These are phyloP conservation scores for Alopecurus myosuroides DNA, from an alignment of 176 grass and related monocot species.

Conservation along the genomic window DNA sequence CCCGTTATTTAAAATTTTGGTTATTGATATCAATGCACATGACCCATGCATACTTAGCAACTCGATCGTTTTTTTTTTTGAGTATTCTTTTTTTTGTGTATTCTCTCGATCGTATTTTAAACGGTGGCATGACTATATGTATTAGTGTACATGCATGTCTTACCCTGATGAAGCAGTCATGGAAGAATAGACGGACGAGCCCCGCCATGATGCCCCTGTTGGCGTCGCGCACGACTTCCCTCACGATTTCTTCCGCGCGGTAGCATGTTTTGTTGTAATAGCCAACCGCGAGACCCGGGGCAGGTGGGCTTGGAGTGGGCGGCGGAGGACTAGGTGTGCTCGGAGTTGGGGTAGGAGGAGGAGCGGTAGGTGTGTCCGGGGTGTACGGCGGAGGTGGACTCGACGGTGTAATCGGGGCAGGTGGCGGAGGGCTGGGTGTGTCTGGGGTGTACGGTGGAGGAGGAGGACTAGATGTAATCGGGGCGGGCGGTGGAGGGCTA, in stretches of 20 bases:
- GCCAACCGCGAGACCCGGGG: not conserved
- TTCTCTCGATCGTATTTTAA: no score
- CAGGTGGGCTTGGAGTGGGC: not conserved
- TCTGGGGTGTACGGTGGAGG: no score
- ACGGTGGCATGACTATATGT: not conserved
- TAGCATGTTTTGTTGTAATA: not conserved
- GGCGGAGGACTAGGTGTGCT: not conserved
- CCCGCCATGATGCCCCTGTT: not conserved
- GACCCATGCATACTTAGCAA: no score
- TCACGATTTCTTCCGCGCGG: not conserved
- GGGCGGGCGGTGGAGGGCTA: no score
- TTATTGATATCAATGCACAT: no score
- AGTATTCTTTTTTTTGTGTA: no score
- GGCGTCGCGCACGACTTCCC: not conserved
- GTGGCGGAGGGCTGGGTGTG: no score
- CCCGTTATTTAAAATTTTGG: no score
- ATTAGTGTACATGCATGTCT: not conserved
- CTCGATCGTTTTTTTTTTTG: no score
- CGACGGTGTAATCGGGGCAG: no score
- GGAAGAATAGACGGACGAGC: constrained; percentile 56
- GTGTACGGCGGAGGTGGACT: not conserved
- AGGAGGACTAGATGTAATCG: no score
- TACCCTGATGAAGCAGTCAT: constrained; percentile 66
- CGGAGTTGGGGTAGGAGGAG: not conserved
- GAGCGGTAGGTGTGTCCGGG: not conserved